Percentiles rank a stretch among this genome's conserved stretches.
Evolutionary conservation across 1,139 yeast species (phyloP).

Genomic region (Yamadazyma diddensiae): DNA sequence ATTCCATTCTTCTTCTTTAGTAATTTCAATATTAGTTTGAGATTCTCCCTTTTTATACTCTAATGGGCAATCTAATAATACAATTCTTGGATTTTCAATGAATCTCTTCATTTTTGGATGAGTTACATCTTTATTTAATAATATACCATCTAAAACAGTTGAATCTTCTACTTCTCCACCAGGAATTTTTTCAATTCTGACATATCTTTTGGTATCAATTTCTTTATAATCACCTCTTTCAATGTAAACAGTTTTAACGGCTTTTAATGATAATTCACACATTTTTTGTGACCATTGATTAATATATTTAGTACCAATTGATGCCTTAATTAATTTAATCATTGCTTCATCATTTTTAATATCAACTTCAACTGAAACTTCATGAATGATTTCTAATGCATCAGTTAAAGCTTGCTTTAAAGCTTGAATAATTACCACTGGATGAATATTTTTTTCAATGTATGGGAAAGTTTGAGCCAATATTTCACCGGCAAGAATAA

Average conservation of each 20-base stretch:
- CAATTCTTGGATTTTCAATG: slow-evolving; percentile 84
- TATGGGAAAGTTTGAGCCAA: slow-evolving; percentile 94
- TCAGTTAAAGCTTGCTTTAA: slow-evolving; percentile 87
- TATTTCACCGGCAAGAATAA: slow-evolving; percentile 93
- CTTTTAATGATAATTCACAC: slow-evolving; percentile 85
- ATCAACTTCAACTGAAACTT: slow-evolving; percentile 84
- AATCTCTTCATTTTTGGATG: slow-evolving; percentile 96
- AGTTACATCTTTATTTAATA: slow-evolving; percentile 93
- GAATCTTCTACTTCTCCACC: slow-evolving; percentile 96
- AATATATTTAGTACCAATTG: slow-evolving; percentile 95
- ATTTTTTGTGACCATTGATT: slow-evolving; percentile 88
- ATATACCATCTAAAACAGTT: slow-evolving; percentile 83
- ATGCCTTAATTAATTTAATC: slow-evolving; percentile 81
- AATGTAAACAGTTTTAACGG: slow-evolving; percentile 79
- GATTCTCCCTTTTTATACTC: slow-evolving; percentile 99
- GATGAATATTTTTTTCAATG: slow-evolving; percentile 92
- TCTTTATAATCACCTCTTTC: slow-evolving; percentile 73
- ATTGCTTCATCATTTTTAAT: slow-evolving; percentile 79
- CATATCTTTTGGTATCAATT: slow-evolving; percentile 90
- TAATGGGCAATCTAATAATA: slow-evolving; percentile 90
- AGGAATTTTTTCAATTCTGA: slow-evolving; percentile 91
- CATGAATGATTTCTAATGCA: slow-evolving; percentile 84
- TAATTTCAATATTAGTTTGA: slow-evolving; percentile 95
- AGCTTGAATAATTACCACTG: slow-evolving; percentile 93
- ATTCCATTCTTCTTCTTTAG: slow-evolving; percentile 96